Evolutionary conservation across 768 basidiomycete species (phyloP).

Genomic region (Trametes sanguinea): DNA sequence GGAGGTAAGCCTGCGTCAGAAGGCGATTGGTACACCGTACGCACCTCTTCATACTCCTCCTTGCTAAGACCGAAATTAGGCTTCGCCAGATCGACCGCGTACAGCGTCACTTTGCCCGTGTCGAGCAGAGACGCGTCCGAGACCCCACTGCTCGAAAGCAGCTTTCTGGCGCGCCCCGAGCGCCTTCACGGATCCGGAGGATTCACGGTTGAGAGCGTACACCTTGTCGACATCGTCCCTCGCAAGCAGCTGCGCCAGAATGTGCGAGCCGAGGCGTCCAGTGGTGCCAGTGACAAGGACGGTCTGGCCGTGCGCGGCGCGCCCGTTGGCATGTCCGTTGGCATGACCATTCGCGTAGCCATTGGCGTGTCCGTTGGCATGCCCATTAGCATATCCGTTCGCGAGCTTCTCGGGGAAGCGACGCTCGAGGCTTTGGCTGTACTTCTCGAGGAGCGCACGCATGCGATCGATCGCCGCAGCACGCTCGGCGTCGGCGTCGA

Average conservation of each 20-base stretch:
- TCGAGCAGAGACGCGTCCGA: slow-evolving; percentile 17
- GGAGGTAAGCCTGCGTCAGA: no score
- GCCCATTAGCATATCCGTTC: not conserved
- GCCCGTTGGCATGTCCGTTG: not conserved
- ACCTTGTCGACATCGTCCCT: slow-evolving; percentile 23
- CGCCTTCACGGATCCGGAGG: slow-evolving; percentile 5
- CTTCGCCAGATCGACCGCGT: slow-evolving; percentile 25
- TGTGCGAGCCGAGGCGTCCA: slow-evolving; percentile 33
- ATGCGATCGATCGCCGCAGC: slow-evolving; percentile 18
- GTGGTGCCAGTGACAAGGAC: slow-evolving; percentile 38
- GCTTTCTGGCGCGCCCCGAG: slow-evolving; percentile 16
- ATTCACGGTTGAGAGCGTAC: slow-evolving; percentile 29
- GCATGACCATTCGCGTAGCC: slow-evolving; percentile 3
- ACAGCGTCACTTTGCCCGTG: slow-evolving; percentile 18
- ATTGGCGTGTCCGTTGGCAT: slow-evolving; percentile 11
- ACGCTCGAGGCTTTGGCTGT: slow-evolving; percentile 15
- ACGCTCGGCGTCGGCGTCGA: slow-evolving; percentile 4
- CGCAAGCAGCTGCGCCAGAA: slow-evolving; percentile 28
- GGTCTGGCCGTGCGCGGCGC: slow-evolving; percentile 11
- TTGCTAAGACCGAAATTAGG: slow-evolving; percentile 22
- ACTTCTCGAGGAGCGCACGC: slow-evolving; percentile 22
- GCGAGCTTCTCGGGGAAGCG: slow-evolving; percentile 4
- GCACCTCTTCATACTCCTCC: slow-evolving; percentile 21
- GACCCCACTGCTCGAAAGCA: slow-evolving; percentile 21
- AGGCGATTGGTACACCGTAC: not conserved